These are phyloP conservation scores for Russula lepida DNA, from an alignment of 768 basidiomycete species.

Conservation along the genomic window DNA sequence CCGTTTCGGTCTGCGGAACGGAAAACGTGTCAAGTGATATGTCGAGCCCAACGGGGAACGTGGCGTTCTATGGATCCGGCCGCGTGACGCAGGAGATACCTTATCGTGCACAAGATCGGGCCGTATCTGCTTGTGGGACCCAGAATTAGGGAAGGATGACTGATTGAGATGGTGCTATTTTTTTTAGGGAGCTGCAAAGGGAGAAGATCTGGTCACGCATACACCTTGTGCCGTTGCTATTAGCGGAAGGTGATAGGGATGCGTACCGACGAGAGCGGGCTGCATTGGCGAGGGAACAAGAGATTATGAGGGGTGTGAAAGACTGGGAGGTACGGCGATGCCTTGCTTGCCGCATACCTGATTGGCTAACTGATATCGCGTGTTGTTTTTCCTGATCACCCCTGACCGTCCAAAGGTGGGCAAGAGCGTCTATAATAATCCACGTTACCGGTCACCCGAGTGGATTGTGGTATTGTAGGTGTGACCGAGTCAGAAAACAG, in stretches of 20 bases:
- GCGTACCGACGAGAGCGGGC: slow-evolving; percentile 73
- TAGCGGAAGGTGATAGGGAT: slow-evolving; percentile 93
- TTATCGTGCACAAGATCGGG: slow-evolving; percentile 34
- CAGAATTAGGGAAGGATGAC: slow-evolving; percentile 13
- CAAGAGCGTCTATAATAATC: slow-evolving; percentile 78
- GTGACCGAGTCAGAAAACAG: background rate
- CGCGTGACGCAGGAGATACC: slow-evolving; percentile 35
- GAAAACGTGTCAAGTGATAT: slow-evolving; percentile 49
- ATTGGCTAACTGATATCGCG: slow-evolving; percentile 22
- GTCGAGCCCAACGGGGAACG: slow-evolving; percentile 60
- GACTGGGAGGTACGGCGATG: slow-evolving; percentile 79
- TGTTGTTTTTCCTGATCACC: slow-evolving; percentile 9
- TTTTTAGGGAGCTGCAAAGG: slow-evolving; percentile 76
- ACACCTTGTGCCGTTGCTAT: slow-evolving; percentile 82
- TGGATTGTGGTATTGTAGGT: slow-evolving; percentile 52
- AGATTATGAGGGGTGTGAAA: slow-evolving; percentile 90
- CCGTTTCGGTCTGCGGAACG: slow-evolving; percentile 47
- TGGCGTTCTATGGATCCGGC: slow-evolving; percentile 54
- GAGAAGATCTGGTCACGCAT: slow-evolving; percentile 96
- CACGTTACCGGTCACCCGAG: slow-evolving; percentile 53
- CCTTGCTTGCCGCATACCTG: slow-evolving; percentile 23
- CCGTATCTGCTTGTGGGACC: slow-evolving; percentile 10
- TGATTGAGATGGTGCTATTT: slow-evolving; percentile 5
- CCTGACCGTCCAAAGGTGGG: slow-evolving; percentile 48
- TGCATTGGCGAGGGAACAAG: slow-evolving; percentile 68